Conservation (phyloP, 2,329 filamentous ascomycete species). For the Fusarium sp. region DNA sequence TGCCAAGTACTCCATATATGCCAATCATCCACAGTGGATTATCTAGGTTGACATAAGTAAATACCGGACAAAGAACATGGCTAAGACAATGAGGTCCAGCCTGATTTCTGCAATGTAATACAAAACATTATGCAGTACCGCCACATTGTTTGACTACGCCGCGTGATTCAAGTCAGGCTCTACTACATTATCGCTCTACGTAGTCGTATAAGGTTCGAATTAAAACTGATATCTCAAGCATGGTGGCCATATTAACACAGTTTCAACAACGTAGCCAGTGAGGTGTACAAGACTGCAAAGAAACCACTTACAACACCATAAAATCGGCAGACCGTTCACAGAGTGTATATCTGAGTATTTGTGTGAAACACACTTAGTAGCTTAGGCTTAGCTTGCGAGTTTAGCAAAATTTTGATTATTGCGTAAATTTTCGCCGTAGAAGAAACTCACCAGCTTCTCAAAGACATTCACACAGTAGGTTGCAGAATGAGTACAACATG, state of each 20-base stretch:
- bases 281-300: neutral
- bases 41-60: neutral
- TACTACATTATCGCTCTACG: slow-evolving; percentile 60
- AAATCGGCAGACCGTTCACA: neutral
- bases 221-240: neutral
- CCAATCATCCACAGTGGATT: neutral
- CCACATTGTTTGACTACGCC: slow-evolving; percentile 66
- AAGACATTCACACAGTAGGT: neutral
- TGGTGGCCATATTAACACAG: neutral
- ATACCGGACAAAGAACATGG: neutral
- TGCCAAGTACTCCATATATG: neutral
- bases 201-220: neutral
- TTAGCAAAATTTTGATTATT: slow-evolving; percentile 25
- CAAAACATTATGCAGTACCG: slow-evolving; percentile 42
- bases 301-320: neutral
- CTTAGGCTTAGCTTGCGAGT: neutral
- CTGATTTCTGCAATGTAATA: neutral
- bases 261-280: neutral
- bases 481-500: neutral
- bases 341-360: neutral
- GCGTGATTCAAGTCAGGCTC: slow-evolving; percentile 73
- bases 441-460: slow-evolving; percentile 12
- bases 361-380: neutral
- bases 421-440: slow-evolving; percentile 34
- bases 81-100: neutral